These are phyloP conservation scores for Bromus sterilis DNA, from an alignment of 176 grass and related monocot species.

Conservation along the genomic window DNA sequence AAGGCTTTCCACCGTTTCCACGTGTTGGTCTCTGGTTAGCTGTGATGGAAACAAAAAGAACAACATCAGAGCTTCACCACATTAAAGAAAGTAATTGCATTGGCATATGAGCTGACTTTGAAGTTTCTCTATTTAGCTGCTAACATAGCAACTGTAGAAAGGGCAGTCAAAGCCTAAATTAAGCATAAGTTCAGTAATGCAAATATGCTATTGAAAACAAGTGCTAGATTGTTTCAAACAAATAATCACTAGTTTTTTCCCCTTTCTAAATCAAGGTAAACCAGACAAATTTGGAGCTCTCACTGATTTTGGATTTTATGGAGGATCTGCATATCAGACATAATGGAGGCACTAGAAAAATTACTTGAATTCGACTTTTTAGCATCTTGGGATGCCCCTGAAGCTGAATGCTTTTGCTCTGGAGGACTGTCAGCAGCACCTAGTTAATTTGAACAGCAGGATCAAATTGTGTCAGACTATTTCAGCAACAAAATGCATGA, in stretches of 20 bases:
- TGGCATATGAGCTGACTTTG: background rate
- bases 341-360: slow-evolving; percentile 3
- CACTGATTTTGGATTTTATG: background rate
- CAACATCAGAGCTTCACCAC: background rate
- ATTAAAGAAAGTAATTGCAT: background rate
- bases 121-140: background rate
- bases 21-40: slow-evolving; percentile 22
- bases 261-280: background rate
- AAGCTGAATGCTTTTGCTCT: slow-evolving; percentile 28
- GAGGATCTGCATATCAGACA: slow-evolving; percentile 4
- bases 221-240: background rate
- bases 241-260: background rate
- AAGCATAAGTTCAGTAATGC: background rate
- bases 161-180: background rate
- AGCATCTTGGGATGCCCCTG: slow-evolving; percentile 34
- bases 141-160: background rate
- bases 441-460: slow-evolving; percentile 16
- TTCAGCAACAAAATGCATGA: background rate
- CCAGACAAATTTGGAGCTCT: background rate
- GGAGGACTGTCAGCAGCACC: slow-evolving; percentile 25
- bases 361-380: slow-evolving; percentile 44
- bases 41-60: slow-evolving; percentile 7
- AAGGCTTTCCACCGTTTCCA: slow-evolving; percentile 19
- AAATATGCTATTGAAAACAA: background rate
- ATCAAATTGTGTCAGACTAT: background rate